Conservation (phyloP, 1,284 basidiomycete genomes). For the Leccinum holopus region DNA sequence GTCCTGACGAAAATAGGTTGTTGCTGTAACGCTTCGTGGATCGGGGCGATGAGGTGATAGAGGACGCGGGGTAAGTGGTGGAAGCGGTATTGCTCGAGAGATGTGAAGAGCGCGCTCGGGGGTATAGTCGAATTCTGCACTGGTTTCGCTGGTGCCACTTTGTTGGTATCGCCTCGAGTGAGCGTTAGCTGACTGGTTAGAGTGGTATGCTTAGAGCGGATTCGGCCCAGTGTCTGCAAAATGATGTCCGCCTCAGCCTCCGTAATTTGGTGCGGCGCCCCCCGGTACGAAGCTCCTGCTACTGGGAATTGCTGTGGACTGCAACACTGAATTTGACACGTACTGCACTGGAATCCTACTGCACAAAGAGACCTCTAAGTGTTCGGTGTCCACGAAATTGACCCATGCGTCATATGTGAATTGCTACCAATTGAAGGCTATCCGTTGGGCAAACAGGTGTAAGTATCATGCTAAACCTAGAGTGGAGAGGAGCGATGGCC, state of each 20-base stretch:
- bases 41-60: conserved; percentile 46
- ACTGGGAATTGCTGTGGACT: conserved; percentile 4
- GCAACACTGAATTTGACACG: neutral
- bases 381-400: neutral
- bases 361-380: neutral
- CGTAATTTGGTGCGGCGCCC: too few relatives aligned
- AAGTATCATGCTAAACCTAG: neutral
- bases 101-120: conserved; percentile 42
- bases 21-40: conserved; percentile 74
- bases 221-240: conserved; percentile 63
- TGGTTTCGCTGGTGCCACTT: conserved; percentile 37
- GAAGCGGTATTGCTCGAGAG: conserved; percentile 46
- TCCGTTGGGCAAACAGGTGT: neutral
- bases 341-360: neutral
- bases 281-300: conserved; percentile 24
- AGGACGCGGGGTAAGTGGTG: conserved; percentile 42
- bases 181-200: conserved; percentile 31
- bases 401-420: neutral
- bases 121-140: conserved; percentile 39
- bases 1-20: conserved; percentile 77
- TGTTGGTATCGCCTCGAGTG: conserved; percentile 15
- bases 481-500: too few relatives aligned
- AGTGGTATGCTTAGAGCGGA: conserved; percentile 45
- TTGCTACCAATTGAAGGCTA: neutral
- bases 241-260: conserved; percentile 46